phyloP scores from a whole-genome alignment of 495 filamentous ascomycete genomes.

The Talaromyces proteolyticus region DNA sequence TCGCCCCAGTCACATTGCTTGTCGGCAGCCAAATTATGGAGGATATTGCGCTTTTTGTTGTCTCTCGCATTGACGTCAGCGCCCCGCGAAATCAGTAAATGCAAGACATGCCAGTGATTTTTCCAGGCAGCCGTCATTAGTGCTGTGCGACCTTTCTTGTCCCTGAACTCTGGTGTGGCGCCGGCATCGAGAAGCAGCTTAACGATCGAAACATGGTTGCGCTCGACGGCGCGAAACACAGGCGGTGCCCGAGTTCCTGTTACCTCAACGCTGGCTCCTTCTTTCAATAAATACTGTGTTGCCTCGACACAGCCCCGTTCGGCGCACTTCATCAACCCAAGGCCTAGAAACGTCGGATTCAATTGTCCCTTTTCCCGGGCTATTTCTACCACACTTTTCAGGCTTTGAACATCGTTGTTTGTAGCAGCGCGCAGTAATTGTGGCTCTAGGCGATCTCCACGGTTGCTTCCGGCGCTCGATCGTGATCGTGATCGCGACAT shows the following conservation, averaged over 20 bases:
- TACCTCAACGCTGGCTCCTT: conserved; percentile 40
- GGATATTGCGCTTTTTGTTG: conserved; percentile 28
- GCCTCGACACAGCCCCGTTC: conserved; percentile 38
- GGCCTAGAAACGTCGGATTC: conserved; percentile 43
- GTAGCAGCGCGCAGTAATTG: conserved; percentile 47
- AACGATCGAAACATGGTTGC: conserved; percentile 40
- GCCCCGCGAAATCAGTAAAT: conserved; percentile 40
- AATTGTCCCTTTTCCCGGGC: conserved; percentile 38
- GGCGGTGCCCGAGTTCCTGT: conserved; percentile 34
- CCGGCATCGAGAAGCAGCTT: conserved; percentile 37
- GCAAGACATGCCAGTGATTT: conserved; percentile 44
- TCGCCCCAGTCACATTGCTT: conserved; percentile 47
- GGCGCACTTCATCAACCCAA: conserved; percentile 43
- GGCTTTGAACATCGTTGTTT: conserved; percentile 29
- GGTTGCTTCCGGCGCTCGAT: conserved; percentile 34
- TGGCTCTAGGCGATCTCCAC: conserved; percentile 44
- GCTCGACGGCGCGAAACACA: conserved; percentile 45
- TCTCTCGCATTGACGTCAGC: conserved; percentile 45
- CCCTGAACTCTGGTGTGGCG: conserved; percentile 30
- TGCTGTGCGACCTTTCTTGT: conserved; percentile 46
- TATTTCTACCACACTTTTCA: conserved; percentile 29
- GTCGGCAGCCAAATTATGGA: conserved; percentile 54
- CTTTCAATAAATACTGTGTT: conserved; percentile 37
- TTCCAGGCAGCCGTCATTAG: conserved; percentile 56
- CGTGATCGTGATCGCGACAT: conserved; percentile 23